Conservation (phyloP, 2,329 filamentous ascomycete genomes). For the Rachicladosporium sp. region DNA sequence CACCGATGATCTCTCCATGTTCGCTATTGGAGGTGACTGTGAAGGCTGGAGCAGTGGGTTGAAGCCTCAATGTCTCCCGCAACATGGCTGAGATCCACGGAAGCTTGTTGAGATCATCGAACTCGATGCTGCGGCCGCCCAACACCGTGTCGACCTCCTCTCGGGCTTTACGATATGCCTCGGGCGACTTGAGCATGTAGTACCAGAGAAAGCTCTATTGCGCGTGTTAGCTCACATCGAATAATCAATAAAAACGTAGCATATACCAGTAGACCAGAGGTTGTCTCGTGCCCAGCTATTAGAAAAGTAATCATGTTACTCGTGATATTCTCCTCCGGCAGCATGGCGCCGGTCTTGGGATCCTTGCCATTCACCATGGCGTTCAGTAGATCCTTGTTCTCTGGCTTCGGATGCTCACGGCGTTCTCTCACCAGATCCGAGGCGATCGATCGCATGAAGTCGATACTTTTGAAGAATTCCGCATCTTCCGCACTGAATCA, state of each 20-base stretch:
- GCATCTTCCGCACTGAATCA: background rate
- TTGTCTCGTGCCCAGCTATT: slow-evolving; percentile 30
- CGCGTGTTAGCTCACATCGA: background rate
- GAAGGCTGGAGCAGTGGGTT: slow-evolving; percentile 31
- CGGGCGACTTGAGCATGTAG: slow-evolving; percentile 41
- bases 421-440: slow-evolving; percentile 7
- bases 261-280: slow-evolving; percentile 1
- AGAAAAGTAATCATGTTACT: slow-evolving; percentile 60
- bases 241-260: no score
- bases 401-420: slow-evolving; percentile 5
- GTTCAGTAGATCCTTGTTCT: slow-evolving; percentile 43
- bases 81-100: slow-evolving; percentile 43
- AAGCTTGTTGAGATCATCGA: slow-evolving; percentile 40
- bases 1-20: slow-evolving; percentile 18
- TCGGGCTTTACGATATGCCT: slow-evolving; percentile 37
- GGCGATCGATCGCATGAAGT: slow-evolving; percentile 7
- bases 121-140: slow-evolving; percentile 32
- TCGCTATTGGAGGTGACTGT: slow-evolving; percentile 3
- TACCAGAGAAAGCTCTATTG: slow-evolving; percentile 33
- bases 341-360: slow-evolving; percentile 45
- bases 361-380: slow-evolving; percentile 48
- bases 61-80: slow-evolving; percentile 43
- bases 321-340: slow-evolving; percentile 49
- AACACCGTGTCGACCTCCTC: slow-evolving; percentile 43
- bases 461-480: slow-evolving; percentile 3